Evolutionary conservation across 2,329 filamentous ascomycete species (phyloP), one percentile per base, ranked within the genome.

Genomic region (Neodidymelliopsis sp.): DNA sequence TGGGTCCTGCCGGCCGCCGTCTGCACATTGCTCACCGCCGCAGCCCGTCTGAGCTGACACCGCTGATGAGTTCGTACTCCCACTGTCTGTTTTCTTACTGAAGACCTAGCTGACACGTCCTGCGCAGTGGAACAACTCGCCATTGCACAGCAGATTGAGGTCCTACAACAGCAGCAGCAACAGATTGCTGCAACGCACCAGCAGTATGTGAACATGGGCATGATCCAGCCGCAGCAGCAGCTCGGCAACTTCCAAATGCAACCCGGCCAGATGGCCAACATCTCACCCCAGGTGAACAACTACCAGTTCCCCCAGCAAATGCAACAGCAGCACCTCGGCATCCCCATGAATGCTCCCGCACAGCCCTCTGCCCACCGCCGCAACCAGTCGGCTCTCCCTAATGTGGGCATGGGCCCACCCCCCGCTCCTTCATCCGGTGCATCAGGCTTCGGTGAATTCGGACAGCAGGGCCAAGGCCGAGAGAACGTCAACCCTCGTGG

Each of bases 121-220:
- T 29, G 22, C 55, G 37, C 66, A 96, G 92, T 97, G 90, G 93
- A 97, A 81, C 92, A 97, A 83, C 85, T 96, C 72, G 91, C 91
- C 71, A 92, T 97, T 73, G 92, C 96, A 79, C 93, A 97, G 80
- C 93, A 97, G 78, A 97, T 97, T 70, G 93, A 97, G 77, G 84
- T 95, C 71, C 83, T 97, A 69, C 93, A 97, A 79, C 91, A 96
- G 74, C 94, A 97, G 75, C 94, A 97, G 74, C 92, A 97, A 75
- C 92, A 97, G 74, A 95, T 97, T 70, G 90, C 95, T 77, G 91
- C 91, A 65, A 94, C 91, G 58, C 91, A 97, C 70, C 92, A 97
- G 77, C 93, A 97, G 77, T 97, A 96, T 80, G 88, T 96, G 67
- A 96, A 94, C 75, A 92, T 97, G 89, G 91, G 91, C 74, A 91